These are phyloP conservation scores for Parasitella parasitica DNA, from an alignment of 371 early-diverging fungal genomes.

Conservation along the genomic window DNA sequence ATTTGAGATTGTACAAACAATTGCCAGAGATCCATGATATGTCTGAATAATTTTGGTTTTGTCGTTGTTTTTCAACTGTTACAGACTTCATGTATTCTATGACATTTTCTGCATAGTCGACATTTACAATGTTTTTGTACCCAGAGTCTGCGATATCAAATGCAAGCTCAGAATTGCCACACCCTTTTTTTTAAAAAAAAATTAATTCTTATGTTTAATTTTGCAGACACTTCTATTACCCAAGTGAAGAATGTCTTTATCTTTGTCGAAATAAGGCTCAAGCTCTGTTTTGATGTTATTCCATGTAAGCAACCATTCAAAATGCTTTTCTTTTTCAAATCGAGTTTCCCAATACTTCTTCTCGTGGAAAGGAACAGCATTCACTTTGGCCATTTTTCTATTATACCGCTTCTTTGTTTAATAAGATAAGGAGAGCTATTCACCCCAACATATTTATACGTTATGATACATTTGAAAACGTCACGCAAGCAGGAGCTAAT, in stretches of 20 bases:
- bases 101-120: slow-evolving; percentile 50
- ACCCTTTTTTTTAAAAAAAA: slow-evolving; percentile 34
- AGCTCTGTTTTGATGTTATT: slow-evolving; percentile 13
- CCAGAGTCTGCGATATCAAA: slow-evolving; percentile 44
- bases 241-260: slow-evolving; percentile 32
- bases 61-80: slow-evolving; percentile 7
- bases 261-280: slow-evolving; percentile 17
- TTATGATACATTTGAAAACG: not conserved
- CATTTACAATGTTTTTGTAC: slow-evolving; percentile 30
- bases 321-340: slow-evolving; percentile 45
- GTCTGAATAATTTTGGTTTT: slow-evolving; percentile 11
- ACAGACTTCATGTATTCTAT: slow-evolving; percentile 37
- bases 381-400: slow-evolving; percentile 10
- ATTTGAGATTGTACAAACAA: slow-evolving; percentile 18
- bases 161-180: slow-evolving; percentile 56
- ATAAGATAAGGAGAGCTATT: not conserved
- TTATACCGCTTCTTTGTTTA: not conserved
- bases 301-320: slow-evolving; percentile 44
- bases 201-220: not conserved
- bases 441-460: not conserved
- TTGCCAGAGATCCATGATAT: slow-evolving; percentile 30
- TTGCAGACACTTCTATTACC: slow-evolving; percentile 7
- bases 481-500: not conserved
- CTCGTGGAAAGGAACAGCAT: slow-evolving; percentile 40
- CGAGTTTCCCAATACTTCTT: slow-evolving; percentile 51